These are phyloP conservation scores for Hymenotorrendiella dingleyae DNA, from an alignment of 2,329 filamentous ascomycete species.

Conservation along the genomic window DNA sequence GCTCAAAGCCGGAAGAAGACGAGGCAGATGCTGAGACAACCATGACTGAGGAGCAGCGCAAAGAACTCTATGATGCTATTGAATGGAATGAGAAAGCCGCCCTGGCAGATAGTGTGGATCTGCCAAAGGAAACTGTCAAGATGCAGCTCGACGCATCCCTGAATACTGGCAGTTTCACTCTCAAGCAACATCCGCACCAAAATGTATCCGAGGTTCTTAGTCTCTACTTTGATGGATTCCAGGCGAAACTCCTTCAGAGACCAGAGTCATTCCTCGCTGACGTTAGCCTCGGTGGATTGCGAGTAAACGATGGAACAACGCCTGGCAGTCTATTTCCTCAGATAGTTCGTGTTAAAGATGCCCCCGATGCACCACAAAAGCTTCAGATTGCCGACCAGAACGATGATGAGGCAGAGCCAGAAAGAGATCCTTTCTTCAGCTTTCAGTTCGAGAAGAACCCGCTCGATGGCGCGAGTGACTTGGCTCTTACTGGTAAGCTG, in stretches of 20 bases:
- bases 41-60: conserved; percentile 92
- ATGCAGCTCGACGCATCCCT: conserved; percentile 87
- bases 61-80: conserved; percentile 95
- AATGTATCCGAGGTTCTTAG: conserved; percentile 76
- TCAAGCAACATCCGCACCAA: conserved; percentile 80
- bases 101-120: conserved; percentile 78
- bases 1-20: conserved; percentile 57
- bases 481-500: conserved; percentile 82
- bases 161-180: conserved; percentile 92
- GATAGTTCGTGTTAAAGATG: conserved; percentile 92
- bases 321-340: conserved; percentile 86
- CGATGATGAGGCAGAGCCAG: conserved; percentile 32
- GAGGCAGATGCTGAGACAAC: conserved; percentile 69
- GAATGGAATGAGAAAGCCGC: conserved; percentile 97
- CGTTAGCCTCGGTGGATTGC: conserved; percentile 83
- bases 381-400: conserved; percentile 33
- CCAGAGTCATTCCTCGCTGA: conserved; percentile 88
- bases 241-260: conserved; percentile 80
- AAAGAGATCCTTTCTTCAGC: conserved; percentile 77
- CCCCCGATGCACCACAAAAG: conserved; percentile 45
- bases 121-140: conserved; percentile 87
- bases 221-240: conserved; percentile 90
- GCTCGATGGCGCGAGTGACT: conserved; percentile 84
- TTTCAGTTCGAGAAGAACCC: conserved; percentile 93
- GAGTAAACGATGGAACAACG: conserved; percentile 94